A percentile compares a stretch with the other conserved stretches of the same genome.
Evolutionary conservation across 805 yeast genomes (phyloP).

Genomic region (Hanseniaspora pseudoguilliermondii): DNA sequence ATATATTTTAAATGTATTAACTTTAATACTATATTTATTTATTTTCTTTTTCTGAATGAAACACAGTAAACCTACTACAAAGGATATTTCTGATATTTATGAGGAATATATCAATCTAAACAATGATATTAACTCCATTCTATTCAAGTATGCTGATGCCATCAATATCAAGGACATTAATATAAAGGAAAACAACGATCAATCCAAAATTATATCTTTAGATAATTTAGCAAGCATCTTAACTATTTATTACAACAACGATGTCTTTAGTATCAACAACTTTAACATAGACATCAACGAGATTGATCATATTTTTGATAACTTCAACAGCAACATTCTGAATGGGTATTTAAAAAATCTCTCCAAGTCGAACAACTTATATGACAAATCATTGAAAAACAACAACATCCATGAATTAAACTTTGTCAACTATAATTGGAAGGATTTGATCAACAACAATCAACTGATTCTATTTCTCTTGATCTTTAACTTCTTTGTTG

Average conservation of each 20-base stretch:
- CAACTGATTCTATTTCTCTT: slow-evolving; percentile 17
- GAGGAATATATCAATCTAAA: neutral
- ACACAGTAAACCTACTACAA: slow-evolving; percentile 9
- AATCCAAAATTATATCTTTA: neutral
- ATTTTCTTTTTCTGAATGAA: neutral
- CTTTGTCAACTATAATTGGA: slow-evolving; percentile 4
- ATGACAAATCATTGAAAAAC: neutral
- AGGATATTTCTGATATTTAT: slow-evolving; percentile 9
- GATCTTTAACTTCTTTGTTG: slow-evolving; percentile 20
- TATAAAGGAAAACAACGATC: neutral
- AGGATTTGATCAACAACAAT: slow-evolving; percentile 14
- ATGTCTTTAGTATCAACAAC: slow-evolving; percentile 17
- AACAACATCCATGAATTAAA: neutral
- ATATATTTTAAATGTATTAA: too few relatives aligned
- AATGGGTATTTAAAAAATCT: neutral
- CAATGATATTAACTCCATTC: neutral
- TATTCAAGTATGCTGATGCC: neutral
- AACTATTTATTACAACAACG: slow-evolving; percentile 12
- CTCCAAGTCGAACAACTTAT: neutral
- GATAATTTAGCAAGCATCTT: slow-evolving; percentile 13
- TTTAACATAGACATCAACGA: slow-evolving; percentile 11
- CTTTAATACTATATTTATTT: too few relatives aligned
- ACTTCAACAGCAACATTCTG: slow-evolving; percentile 12
- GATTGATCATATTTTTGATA: slow-evolving; percentile 13
- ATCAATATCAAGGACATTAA: neutral